Evolutionary conservation across 208 protist genomes (phyloP).

Genomic region (Wallacemonas sp.): DNA sequence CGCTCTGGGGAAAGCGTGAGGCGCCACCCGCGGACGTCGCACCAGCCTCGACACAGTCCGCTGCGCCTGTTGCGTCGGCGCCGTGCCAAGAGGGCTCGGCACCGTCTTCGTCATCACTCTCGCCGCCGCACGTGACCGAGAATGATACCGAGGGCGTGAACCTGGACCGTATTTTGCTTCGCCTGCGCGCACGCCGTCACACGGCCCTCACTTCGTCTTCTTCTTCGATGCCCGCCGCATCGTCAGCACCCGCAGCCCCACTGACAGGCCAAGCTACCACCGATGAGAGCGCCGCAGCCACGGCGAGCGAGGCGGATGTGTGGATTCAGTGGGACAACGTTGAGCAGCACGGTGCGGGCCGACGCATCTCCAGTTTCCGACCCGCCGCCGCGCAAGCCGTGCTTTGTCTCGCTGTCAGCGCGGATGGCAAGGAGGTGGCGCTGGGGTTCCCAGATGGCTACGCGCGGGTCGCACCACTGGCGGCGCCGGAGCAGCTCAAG

Average conservation of each 20-base stretch:
- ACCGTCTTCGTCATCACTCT: not conserved
- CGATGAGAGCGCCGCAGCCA: not conserved
- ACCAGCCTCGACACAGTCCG: not conserved
- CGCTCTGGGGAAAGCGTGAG: not conserved
- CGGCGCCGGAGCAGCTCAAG: conserved; percentile 29
- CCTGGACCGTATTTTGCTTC: conserved; percentile 2
- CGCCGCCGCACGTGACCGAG: not conserved
- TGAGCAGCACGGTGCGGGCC: conserved; percentile 54
- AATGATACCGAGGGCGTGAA: not conserved
- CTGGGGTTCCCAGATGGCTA: conserved; percentile 52
- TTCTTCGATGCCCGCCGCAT: too few relatives aligned
- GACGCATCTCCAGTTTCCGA: conserved; percentile 29
- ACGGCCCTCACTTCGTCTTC: not conserved
- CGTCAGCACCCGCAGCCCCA: too few relatives aligned
- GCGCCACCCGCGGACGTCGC: not conserved
- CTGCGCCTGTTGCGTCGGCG: too few relatives aligned
- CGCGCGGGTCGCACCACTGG: conserved; percentile 38
- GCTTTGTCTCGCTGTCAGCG: conserved; percentile 49
- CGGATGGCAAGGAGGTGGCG: conserved; percentile 54
- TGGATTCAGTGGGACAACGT: conserved; percentile 78
- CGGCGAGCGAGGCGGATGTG: conserved; percentile 2
- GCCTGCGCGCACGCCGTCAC: not conserved
- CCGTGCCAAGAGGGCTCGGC: not conserved
- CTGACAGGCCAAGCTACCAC: too few relatives aligned
- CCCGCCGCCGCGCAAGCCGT: conserved; percentile 43